Base-by-base conservation (phyloP, 164 flowering plant genomes). In the Taxillus chinensis region DNA sequence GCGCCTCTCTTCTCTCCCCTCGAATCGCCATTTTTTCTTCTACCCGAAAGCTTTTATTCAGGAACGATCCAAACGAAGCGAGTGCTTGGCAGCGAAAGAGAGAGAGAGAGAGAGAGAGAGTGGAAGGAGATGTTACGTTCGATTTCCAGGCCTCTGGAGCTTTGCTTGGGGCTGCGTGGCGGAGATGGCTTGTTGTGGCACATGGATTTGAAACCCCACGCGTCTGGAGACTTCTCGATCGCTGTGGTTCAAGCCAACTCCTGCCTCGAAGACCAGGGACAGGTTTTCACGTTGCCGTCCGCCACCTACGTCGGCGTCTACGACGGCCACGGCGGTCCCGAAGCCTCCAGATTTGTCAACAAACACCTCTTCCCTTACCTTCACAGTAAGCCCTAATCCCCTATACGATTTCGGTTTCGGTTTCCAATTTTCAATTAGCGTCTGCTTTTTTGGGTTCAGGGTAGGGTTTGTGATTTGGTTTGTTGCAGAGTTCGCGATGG, bases 291-390 rank as follows among this genome's bases (percentile, higher is more conserved):
- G 15, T 73, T 77, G 10, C 80, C 83, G 8, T 72, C 71, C 5
- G 77, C 80, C 6, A 83, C 85, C 55, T 81, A 74, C 39, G 70
- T 83, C 16, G 87, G 83, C 39, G 83, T 83, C 39, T 83, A 79
- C 54, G 87, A 83, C 62, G 87, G 87, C 49, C 87, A 83, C 49
- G 87, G 83, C 45, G 80, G 83, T n/a, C 75, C 79, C 38, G 80
- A 79, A 60, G 80, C 83, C 17, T 70, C 83, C 5, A 62, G 77
- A 14, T 79, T 79, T 58, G 73, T 79, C 54, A 77, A 69, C 15
- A 64, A 68, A 4, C 66, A 77, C 39, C 79, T 79, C 60, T 74
- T 79, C n/a, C 66, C 74, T 42, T 61, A 68, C 52, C 60, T 79
- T 10, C 81, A 75, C 56, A 73, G 90, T 85, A 74, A 3, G 9